Conservation (phyloP, 306 rosid genomes). For the Glycine soja region DNA sequence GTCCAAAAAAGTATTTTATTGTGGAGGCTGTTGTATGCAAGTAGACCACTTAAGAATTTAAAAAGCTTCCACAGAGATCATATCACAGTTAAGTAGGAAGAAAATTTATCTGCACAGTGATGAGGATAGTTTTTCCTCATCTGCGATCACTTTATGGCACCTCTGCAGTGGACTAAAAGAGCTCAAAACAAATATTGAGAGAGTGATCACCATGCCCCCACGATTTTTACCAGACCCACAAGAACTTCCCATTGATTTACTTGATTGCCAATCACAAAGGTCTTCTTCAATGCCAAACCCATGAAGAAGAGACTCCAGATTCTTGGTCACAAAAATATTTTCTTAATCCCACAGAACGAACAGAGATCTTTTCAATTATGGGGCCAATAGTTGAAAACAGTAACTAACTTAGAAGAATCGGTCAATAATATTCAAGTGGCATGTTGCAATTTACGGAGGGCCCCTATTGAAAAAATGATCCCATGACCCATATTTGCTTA, state of each 20-base stretch:
- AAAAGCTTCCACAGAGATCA: conserved; percentile 43
- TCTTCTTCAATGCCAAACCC: conserved; percentile 38
- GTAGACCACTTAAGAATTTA: conserved; percentile 35
- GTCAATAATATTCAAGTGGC: conserved; percentile 40
- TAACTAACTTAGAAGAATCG: conserved; percentile 43
- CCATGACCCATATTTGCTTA: conserved; percentile 10
- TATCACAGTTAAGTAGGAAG: conserved; percentile 29
- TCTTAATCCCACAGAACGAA: conserved; percentile 38
- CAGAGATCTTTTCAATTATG: conserved; percentile 41
- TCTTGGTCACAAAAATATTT: conserved; percentile 34
- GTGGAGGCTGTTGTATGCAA: conserved; percentile 23
- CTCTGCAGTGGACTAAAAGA: conserved; percentile 10
- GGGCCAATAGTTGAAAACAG: conserved; percentile 45
- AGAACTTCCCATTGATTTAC: conserved; percentile 36
- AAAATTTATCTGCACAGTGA: conserved; percentile 33
- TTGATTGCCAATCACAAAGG: conserved; percentile 27
- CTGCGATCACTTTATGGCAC: conserved; percentile 24
- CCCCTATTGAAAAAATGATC: conserved; percentile 25
- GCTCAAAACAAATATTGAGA: conserved; percentile 39
- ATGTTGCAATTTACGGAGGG: conserved; percentile 33
- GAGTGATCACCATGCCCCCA: conserved; percentile 26
- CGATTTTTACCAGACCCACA: conserved; percentile 40
- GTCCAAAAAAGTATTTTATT: background rate
- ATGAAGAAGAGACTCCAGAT: conserved; percentile 23
- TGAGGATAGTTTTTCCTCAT: conserved; percentile 33